Base-by-base conservation (phyloP, 2,329 filamentous ascomycete species). In the Aspergillus sp. region DNA sequence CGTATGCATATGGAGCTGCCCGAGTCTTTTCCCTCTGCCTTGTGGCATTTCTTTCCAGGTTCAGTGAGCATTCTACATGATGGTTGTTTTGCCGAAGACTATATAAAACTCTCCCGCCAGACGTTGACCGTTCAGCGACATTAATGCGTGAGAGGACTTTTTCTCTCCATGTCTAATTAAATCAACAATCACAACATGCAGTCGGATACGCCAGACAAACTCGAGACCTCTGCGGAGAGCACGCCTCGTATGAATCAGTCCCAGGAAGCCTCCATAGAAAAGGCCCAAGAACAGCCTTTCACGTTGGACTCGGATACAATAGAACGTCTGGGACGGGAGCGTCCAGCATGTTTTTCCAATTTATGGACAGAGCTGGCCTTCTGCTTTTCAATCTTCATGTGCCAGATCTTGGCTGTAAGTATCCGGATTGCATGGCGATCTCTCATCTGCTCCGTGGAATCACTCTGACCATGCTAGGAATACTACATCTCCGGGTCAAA, bases 401-500 rank as follows among this genome's bases (percentile, higher is more conserved):
- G 83, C 43, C 85, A 87, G 72, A 80, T 87, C 55, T 77, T 87
- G 61, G 77, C 81, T 42, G 80, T 81, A 70, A 50, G 78, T 69
- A 3, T 3, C 11, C 23, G 11, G 20, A 13, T 5, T 20, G 11
- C 14, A 19, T n/a, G 20, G 23, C 17, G 11, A 14, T n/a, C 3
- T 10, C 6, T 20, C 5, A 45, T n/a, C 19, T 32, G 19, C 32
- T 3, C 3, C 14, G 9, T 4, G 14, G 34, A 17, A 20, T 9
- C 36, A n/a, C 53, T 11, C 53, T 48, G 36, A 50, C 34, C 29
- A 20, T 10, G 13, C 7, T 54, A 83, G 78, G 88, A 92, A 72
- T 92, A 87, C 70, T 88, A 87, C 65, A 81, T 93, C 47, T 88
- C 86, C 44, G 90, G 90, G 29, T 94, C 92, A 63, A 83, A 79